Conservation (phyloP, 2,329 filamentous ascomycete species). For the Trichoderma koningii region DNA sequence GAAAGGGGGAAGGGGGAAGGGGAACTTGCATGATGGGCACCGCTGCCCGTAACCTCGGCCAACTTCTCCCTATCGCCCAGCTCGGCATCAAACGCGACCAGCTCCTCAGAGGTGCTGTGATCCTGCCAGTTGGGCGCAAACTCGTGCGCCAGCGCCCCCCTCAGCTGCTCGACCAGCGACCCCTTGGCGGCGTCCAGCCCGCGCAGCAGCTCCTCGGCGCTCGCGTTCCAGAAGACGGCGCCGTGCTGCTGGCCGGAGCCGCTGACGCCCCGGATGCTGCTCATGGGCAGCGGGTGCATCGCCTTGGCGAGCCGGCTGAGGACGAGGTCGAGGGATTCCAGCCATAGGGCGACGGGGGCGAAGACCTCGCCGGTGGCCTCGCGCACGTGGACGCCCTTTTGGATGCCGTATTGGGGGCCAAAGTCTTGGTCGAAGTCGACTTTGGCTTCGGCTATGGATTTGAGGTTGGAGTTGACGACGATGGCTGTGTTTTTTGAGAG, state of each 20-base stretch:
- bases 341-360: slow-evolving; percentile 90
- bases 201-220: slow-evolving; percentile 66
- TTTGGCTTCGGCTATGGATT: slow-evolving; percentile 80
- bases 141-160: slow-evolving; percentile 74
- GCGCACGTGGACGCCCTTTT: slow-evolving; percentile 85
- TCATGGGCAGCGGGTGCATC: slow-evolving; percentile 61
- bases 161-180: slow-evolving; percentile 71
- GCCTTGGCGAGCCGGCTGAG: slow-evolving; percentile 70
- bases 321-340: slow-evolving; percentile 88
- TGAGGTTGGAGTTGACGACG: slow-evolving; percentile 79
- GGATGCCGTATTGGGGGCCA: slow-evolving; percentile 69
- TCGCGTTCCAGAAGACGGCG: slow-evolving; percentile 85
- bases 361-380: slow-evolving; percentile 84
- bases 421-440: slow-evolving; percentile 94
- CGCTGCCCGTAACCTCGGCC: slow-evolving; percentile 82
- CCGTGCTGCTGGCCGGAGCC: slow-evolving; percentile 97
- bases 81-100: slow-evolving; percentile 78
- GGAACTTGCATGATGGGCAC: slow-evolving; percentile 81
- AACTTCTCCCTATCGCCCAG: slow-evolving; percentile 68
- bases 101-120: slow-evolving; percentile 88
- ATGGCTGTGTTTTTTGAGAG: slow-evolving; percentile 57
- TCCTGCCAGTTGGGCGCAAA: slow-evolving; percentile 98
- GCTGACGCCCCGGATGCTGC: slow-evolving; percentile 76
- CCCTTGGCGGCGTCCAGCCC: slow-evolving; percentile 58
- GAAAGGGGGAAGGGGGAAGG: neutral